Percentiles rank a stretch among this genome's conserved stretches.
phyloP scores from a whole-genome alignment of 2,329 filamentous ascomycete species.

The Claviceps sp. region DNA sequence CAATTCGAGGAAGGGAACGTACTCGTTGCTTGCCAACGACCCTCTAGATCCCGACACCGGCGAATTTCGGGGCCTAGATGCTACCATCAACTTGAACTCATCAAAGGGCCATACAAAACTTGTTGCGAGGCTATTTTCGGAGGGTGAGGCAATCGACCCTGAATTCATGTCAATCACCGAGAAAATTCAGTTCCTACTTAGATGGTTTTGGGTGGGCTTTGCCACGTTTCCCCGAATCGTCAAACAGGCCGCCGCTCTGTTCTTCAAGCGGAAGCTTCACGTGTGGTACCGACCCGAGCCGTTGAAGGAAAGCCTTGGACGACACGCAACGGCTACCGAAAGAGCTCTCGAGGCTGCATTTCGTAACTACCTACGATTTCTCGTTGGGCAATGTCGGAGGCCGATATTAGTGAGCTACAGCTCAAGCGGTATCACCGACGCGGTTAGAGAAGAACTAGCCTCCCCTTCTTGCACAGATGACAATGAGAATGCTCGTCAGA shows the following conservation, averaged over 20 bases:
- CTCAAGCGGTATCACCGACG: conserved; percentile 32
- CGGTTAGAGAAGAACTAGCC: conserved; percentile 23
- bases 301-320: conserved; percentile 37
- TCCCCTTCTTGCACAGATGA: conserved; percentile 16
- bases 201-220: conserved; percentile 57
- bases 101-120: conserved; percentile 48
- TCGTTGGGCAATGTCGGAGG: conserved; percentile 32
- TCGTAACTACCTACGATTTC: conserved; percentile 30
- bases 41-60: conserved; percentile 25
- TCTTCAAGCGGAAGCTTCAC: conserved; percentile 41
- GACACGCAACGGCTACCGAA: conserved; percentile 39
- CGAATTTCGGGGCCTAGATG: conserved; percentile 33
- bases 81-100: conserved; percentile 46
- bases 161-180: conserved; percentile 25
- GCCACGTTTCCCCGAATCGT: conserved; percentile 53
- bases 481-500: conserved; percentile 12
- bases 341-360: conserved; percentile 31
- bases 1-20: conserved; percentile 46
- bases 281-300: conserved; percentile 56
- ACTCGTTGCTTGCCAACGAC: conserved; percentile 36
- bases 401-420: conserved; percentile 39
- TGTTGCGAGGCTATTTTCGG: conserved; percentile 45
- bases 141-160: conserved; percentile 36
- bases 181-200: conserved; percentile 32
- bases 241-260: conserved; percentile 44